Evolutionary conservation across 345 rosid genomes (phyloP), one percentile per base, ranked within the genome.

Genomic region (Nasturtium officinale): DNA sequence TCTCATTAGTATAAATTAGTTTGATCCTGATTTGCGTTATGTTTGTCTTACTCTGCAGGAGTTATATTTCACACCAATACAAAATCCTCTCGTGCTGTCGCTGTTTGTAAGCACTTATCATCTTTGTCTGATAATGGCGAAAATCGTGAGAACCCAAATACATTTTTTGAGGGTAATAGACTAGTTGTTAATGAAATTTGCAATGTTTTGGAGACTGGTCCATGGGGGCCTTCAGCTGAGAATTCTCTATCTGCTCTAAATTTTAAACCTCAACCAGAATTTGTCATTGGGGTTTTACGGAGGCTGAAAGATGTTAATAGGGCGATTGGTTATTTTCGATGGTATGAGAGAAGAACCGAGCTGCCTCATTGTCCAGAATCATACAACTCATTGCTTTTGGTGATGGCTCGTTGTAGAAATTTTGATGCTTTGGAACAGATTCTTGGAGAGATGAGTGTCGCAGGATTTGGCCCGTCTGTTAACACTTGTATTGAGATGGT

Each of bases 381-480:
- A 0, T 91, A 95, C 78, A 84, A 95, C 85, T 85, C 90, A 0
- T 87, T 95, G 77, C 90, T 91, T 30, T 76, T 79, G 83, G 84
- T 88, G 53, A 88, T 95, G 89, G 87, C 85, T 61, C 82, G 77
- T 66, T 79, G 84, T 52, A 81, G 75, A 65, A 83, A 73, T 47
- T 86, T 88, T 30, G 83, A 84, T 78, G 69, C 42, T 72, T 76
- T 90, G 25, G 97, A 95, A 69, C 88, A 83, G 72, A 78, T 88
- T 67, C 80, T 95, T 35, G 96, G 80, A 76, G 97, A 95, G 73
- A 95, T 95, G 96, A 87, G 91, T 77, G 78, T 88, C 67, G 96
- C 90, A 9, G 92, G 99, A 38, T 87, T 88, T 74, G 87, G 93
- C 11, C 99, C 93, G 1, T 81, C 87, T 48, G 83, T 72, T 75